phyloP scores from a whole-genome alignment of 495 filamentous ascomycete genomes.

The Penicillium desertorum region DNA sequence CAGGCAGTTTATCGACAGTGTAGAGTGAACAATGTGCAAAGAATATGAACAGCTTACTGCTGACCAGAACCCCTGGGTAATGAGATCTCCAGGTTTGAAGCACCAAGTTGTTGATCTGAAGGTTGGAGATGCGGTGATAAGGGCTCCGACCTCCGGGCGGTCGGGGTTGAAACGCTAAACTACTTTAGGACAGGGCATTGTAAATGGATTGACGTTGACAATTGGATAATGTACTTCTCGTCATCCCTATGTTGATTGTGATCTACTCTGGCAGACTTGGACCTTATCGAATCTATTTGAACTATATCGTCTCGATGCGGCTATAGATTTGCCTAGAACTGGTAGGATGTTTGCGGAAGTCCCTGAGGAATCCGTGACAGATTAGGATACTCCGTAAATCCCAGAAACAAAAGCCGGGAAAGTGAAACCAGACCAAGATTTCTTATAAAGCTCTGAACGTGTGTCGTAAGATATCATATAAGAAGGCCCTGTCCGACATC shows the following conservation, averaged over 20 bases:
- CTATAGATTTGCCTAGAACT: not conserved
- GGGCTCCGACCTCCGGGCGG: slow-evolving; percentile 5
- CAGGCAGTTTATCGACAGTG: not conserved
- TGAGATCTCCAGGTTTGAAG: not conserved
- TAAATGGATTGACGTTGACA: not conserved
- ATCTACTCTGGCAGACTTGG: not conserved
- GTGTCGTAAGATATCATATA: slow-evolving; percentile 4
- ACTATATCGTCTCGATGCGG: not conserved
- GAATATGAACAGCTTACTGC: not conserved
- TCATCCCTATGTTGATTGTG: not conserved
- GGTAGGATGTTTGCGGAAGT: slow-evolving; percentile 8
- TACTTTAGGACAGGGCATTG: slow-evolving; percentile 5
- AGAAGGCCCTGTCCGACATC: not conserved
- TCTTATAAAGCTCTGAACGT: not conserved
- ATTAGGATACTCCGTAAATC: slow-evolving; percentile 2
- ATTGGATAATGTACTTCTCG: not conserved
- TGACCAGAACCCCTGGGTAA: not conserved
- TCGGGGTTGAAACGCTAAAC: slow-evolving; percentile 12
- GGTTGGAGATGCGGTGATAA: slow-evolving; percentile 14
- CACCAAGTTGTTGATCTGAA: slow-evolving; percentile 4
- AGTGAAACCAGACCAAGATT: not conserved
- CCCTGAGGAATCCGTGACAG: not conserved
- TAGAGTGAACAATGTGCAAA: not conserved
- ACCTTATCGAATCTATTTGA: not conserved
- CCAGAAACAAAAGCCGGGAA: not conserved